Percentiles rank a stretch among this genome's conserved stretches.
Evolutionary conservation across 2,329 filamentous ascomycete genomes (phyloP).

Genomic region (Emmonsiellopsis sp.): DNA sequence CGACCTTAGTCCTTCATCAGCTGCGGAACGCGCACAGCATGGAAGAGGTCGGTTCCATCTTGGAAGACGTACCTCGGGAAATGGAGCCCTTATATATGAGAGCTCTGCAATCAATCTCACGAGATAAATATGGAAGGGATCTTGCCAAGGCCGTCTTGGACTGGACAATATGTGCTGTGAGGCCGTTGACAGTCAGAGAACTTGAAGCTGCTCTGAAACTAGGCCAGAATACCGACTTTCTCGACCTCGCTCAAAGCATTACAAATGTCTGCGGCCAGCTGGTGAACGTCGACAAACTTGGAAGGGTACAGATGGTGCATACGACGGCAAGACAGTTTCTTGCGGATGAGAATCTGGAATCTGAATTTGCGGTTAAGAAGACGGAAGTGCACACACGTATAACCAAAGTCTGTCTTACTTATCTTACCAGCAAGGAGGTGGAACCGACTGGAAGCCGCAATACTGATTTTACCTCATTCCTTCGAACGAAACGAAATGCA

Average conservation of each 20-base stretch:
- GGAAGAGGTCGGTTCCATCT: conserved; percentile 21
- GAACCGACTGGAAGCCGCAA: conserved; percentile 21
- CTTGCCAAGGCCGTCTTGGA: conserved; percentile 29
- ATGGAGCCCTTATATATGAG: conserved; percentile 29
- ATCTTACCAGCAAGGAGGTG: conserved; percentile 27
- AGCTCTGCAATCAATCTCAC: conserved; percentile 24
- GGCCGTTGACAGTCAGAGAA: conserved; percentile 28
- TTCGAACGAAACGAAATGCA: conserved; percentile 8
- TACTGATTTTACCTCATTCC: conserved; percentile 4
- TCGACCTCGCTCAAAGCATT: conserved; percentile 19
- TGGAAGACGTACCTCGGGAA: conserved; percentile 25
- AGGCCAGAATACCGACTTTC: conserved; percentile 25
- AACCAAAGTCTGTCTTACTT: conserved; percentile 26
- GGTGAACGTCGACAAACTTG: conserved; percentile 26
- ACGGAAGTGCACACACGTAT: conserved; percentile 23
- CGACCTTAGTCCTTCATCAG: conserved; percentile 25
- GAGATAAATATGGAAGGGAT: conserved; percentile 17
- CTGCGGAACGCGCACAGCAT: conserved; percentile 19
- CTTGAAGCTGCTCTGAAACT: conserved; percentile 26
- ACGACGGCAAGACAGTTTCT: conserved; percentile 26
- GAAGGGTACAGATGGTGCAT: conserved; percentile 29
- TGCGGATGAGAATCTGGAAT: conserved; percentile 12
- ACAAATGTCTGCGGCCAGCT: conserved; percentile 28
- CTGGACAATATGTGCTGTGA: conserved; percentile 27
- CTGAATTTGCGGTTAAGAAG: conserved; percentile 24